Percentiles rank a stretch among this genome's conserved stretches.
Evolutionary conservation across 2,329 filamentous ascomycete species (phyloP).

Genomic region (Myriangium duriaei): DNA sequence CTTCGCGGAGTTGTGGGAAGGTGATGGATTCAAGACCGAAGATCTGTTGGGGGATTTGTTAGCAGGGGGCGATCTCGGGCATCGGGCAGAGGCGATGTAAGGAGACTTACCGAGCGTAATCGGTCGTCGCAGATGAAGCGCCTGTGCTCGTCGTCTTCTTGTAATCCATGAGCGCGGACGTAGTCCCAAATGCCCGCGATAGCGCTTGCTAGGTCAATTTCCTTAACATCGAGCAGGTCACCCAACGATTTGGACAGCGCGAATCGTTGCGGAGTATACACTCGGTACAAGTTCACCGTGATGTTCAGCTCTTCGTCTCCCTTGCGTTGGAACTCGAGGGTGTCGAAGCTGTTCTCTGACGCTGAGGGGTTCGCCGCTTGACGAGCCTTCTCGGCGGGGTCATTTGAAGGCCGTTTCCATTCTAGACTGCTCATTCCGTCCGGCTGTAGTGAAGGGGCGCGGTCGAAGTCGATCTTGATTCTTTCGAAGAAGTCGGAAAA

Average conservation of each 20-base stretch:
- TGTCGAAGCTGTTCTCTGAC: constrained; percentile 66
- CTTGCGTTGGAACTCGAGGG: constrained; percentile 79
- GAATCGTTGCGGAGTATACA: constrained; percentile 78
- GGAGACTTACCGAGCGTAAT: constrained; percentile 53
- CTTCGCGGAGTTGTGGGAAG: constrained; percentile 73
- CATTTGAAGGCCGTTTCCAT: constrained; percentile 68
- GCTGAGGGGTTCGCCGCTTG: constrained; percentile 36
- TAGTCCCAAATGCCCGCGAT: constrained; percentile 95
- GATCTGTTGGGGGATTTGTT: constrained; percentile 40
- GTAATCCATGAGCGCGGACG: constrained; percentile 68
- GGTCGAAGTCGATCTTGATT: constrained; percentile 53
- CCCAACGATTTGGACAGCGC: constrained; percentile 66
- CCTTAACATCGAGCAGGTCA: constrained; percentile 72
- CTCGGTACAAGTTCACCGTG: constrained; percentile 70
- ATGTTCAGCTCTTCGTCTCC: constrained; percentile 89
- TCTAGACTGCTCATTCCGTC: constrained; percentile 54
- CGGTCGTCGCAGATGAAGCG: constrained; percentile 82
- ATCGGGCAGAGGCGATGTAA: neutral
- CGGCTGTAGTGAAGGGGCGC: constrained; percentile 51
- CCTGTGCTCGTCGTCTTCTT: constrained; percentile 90
- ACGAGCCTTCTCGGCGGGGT: constrained; percentile 29
- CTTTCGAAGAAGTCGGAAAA: constrained; percentile 73
- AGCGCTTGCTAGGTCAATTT: constrained; percentile 77
- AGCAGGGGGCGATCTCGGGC: too few relatives aligned
- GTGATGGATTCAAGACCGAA: constrained; percentile 60